Percentiles rank a stretch among this genome's conserved stretches.
phyloP scores from a whole-genome alignment of 2,329 filamentous ascomycete genomes.

The Neopestalotiopsis clavispora region DNA sequence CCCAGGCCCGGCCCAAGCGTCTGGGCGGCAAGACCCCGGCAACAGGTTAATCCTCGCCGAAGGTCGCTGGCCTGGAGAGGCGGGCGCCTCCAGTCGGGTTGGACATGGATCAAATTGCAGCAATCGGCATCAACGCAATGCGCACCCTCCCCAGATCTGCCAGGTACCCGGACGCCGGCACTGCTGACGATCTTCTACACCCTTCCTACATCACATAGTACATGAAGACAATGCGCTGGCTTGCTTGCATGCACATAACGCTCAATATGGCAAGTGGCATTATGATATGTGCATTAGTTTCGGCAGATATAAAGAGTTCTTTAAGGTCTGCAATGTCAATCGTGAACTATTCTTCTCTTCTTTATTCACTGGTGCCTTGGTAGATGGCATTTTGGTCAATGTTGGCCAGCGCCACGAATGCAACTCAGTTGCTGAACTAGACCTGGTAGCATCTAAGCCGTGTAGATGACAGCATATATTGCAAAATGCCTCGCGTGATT shows the following conservation, averaged over 20 bases:
- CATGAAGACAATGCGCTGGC: not conserved
- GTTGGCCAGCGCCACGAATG: no score
- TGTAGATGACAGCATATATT: no score
- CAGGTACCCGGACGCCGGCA: not conserved
- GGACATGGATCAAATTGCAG: not conserved
- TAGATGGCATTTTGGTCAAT: no score
- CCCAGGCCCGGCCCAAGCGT: not conserved
- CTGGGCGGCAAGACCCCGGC: not conserved
- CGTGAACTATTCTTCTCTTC: no score
- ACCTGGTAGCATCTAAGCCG: no score
- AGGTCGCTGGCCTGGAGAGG: not conserved
- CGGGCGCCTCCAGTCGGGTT: not conserved
- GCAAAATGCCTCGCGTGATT: no score
- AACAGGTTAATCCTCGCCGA: conserved; percentile 8
- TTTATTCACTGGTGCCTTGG: no score
- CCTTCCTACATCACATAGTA: not conserved
- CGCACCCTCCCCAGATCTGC: not conserved
- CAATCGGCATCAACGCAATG: not conserved
- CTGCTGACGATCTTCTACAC: not conserved
- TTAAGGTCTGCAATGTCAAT: no score
- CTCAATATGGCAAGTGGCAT: not conserved
- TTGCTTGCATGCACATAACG: not conserved
- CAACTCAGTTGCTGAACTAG: no score
- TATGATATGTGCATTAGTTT: no score
- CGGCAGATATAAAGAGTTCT: no score